A percentile compares a stretch with the other conserved stretches of the same genome.
Conservation (phyloP, 164 flowering plant genomes). For the Kalanchoe fedtschenkoi region DNA sequence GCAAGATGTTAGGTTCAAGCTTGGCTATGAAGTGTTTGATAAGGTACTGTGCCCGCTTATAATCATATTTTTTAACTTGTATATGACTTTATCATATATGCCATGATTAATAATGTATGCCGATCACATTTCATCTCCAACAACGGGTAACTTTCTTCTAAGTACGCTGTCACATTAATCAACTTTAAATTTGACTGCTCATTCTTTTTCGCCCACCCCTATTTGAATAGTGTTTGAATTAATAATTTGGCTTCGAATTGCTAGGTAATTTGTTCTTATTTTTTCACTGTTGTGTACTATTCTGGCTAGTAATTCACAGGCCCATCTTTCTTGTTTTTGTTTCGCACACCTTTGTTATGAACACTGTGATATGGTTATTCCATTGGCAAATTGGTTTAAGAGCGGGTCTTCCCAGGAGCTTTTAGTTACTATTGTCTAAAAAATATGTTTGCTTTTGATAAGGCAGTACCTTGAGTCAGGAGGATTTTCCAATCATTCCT, state of each 20-base stretch:
- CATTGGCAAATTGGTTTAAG: too few relatives aligned
- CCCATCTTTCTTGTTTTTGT: not conserved
- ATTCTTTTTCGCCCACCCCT: not conserved
- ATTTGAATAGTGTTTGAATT: not conserved
- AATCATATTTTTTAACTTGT: not conserved
- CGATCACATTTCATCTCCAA: not conserved
- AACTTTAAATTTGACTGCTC: not conserved
- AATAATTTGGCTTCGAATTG: too few relatives aligned
- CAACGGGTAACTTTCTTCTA: too few relatives aligned
- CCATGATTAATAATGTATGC: not conserved
- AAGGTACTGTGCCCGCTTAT: slow-evolving; percentile 34
- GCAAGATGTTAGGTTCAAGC: slow-evolving; percentile 72
- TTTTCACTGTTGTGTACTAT: not conserved
- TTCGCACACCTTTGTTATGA: not conserved
- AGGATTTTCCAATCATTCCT: not conserved
- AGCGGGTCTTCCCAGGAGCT: too few relatives aligned
- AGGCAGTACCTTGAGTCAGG: not conserved
- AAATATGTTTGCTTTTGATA: too few relatives aligned
- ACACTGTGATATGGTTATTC: not conserved
- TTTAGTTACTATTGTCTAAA: too few relatives aligned
- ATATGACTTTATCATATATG: not conserved
- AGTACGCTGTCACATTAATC: not conserved
- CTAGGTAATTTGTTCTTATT: not conserved
- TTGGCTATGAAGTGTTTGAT: slow-evolving; percentile 66
- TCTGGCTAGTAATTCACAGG: not conserved